Percentiles rank a stretch among this genome's conserved stretches.
phyloP scores from a whole-genome alignment of 768 basidiomycete genomes.

The Lanmaoa pseudosensibilis region DNA sequence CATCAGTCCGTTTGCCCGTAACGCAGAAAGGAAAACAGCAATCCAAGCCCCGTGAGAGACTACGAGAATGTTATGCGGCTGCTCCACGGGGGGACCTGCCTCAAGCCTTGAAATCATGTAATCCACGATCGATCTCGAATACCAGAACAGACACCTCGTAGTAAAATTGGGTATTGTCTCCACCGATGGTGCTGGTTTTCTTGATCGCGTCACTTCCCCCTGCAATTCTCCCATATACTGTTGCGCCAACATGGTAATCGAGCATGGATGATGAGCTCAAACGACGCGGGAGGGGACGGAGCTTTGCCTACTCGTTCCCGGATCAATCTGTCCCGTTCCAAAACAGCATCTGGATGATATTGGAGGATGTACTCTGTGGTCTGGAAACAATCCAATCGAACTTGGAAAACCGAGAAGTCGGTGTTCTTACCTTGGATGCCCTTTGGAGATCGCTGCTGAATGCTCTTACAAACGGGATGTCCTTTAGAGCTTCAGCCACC shows the following conservation, averaged over 20 bases:
- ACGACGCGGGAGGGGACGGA: not conserved
- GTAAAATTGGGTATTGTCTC: slow-evolving; percentile 39
- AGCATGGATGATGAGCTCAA: not conserved
- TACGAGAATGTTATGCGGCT: slow-evolving; percentile 45
- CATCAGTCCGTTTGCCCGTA: slow-evolving; percentile 45
- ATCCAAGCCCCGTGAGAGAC: slow-evolving; percentile 72
- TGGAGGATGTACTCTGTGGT: slow-evolving; percentile 67
- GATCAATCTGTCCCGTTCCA: slow-evolving; percentile 48
- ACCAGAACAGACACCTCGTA: slow-evolving; percentile 60
- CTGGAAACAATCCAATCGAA: slow-evolving; percentile 34
- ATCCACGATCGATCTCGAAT: slow-evolving; percentile 47
- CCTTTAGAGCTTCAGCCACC: slow-evolving; percentile 54
- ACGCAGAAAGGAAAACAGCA: slow-evolving; percentile 45
- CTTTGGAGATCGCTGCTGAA: slow-evolving; percentile 73
- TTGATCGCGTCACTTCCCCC: slow-evolving; percentile 37
- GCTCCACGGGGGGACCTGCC: slow-evolving; percentile 32
- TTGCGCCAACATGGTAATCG: slow-evolving; percentile 1
- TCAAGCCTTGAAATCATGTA: slow-evolving; percentile 21
- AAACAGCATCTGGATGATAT: slow-evolving; percentile 45
- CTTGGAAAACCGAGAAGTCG: not conserved
- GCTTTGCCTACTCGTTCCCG: slow-evolving; percentile 60
- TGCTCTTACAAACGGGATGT: slow-evolving; percentile 55
- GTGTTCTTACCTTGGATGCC: slow-evolving; percentile 56
- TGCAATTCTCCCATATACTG: slow-evolving; percentile 66
- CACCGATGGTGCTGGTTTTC: slow-evolving; percentile 22